phyloP scores from a whole-genome alignment of 371 early-diverging fungal species.

The Circinella umbellata region DNA sequence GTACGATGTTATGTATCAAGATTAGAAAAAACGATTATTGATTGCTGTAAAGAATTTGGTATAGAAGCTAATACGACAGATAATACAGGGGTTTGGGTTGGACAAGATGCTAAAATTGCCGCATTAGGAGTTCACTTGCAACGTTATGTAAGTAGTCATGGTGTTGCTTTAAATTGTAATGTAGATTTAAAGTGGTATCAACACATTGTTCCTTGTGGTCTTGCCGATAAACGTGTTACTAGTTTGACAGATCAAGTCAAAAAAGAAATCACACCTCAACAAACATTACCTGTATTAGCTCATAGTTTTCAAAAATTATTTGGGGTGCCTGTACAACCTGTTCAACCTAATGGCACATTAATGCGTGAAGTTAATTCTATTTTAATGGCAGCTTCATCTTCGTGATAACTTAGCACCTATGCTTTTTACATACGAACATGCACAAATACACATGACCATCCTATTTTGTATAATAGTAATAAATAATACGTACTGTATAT shows the following conservation, averaged over 20 bases:
- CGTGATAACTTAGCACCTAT: background rate
- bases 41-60: slow-evolving; percentile 67
- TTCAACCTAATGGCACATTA: slow-evolving; percentile 1
- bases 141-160: slow-evolving; percentile 91
- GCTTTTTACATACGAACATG: too few species aligned
- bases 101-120: slow-evolving; percentile 73
- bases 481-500: too few species aligned
- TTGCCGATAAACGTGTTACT: slow-evolving; percentile 79
- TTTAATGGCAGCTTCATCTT: background rate
- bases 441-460: too few species aligned
- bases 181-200: slow-evolving; percentile 86
- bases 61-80: slow-evolving; percentile 72
- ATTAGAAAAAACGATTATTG: slow-evolving; percentile 81
- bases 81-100: slow-evolving; percentile 90
- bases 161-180: slow-evolving; percentile 92
- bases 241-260: slow-evolving; percentile 38
- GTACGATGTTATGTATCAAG: slow-evolving; percentile 82
- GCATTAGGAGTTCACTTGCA: slow-evolving; percentile 90
- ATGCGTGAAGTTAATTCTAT: slow-evolving; percentile 4
- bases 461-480: too few species aligned
- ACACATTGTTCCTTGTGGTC: slow-evolving; percentile 92
- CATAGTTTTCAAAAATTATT: slow-evolving; percentile 14
- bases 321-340: slow-evolving; percentile 11
- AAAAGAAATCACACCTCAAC: background rate
- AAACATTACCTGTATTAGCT: slow-evolving; percentile 3